phyloP scores from a whole-genome alignment of 2,329 filamentous ascomycete species.

The Ceratocystiopsis minuta region DNA sequence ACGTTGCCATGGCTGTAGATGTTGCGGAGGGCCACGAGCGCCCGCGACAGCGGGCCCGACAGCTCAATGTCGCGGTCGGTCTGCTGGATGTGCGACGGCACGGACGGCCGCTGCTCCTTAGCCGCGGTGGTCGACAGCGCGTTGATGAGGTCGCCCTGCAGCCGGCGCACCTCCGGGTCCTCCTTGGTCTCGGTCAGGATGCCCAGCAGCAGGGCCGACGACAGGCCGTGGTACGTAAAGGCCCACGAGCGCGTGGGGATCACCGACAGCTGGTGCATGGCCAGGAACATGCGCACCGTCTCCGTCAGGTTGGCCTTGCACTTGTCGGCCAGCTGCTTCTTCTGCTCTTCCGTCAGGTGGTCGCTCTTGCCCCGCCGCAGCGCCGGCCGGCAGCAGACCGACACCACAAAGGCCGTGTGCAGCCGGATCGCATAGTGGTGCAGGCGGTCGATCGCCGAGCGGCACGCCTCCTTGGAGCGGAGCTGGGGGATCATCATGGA shows the following conservation, averaged over 20 bases:
- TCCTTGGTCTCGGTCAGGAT: slow-evolving; percentile 45
- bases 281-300: slow-evolving; percentile 49
- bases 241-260: slow-evolving; percentile 51
- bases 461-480: slow-evolving; percentile 42
- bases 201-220: slow-evolving; percentile 44
- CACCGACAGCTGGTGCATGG: slow-evolving; percentile 49
- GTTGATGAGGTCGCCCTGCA: slow-evolving; percentile 45
- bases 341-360: slow-evolving; percentile 32
- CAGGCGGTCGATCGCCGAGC: slow-evolving; percentile 42
- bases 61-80: slow-evolving; percentile 44
- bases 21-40: slow-evolving; percentile 41
- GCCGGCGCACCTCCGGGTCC: slow-evolving; percentile 42
- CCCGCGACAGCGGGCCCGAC: slow-evolving; percentile 41
- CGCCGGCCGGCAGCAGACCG: slow-evolving; percentile 45
- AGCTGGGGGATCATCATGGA: slow-evolving; percentile 32
- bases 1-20: slow-evolving; percentile 49
- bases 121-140: slow-evolving; percentile 46
- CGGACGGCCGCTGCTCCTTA: slow-evolving; percentile 35
- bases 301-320: slow-evolving; percentile 46
- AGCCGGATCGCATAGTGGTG: slow-evolving; percentile 47
- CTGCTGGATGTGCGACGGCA: slow-evolving; percentile 32
- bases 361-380: slow-evolving; percentile 33
- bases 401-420: slow-evolving; percentile 47
- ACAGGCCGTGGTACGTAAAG: slow-evolving; percentile 49
- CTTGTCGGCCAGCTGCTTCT: slow-evolving; percentile 33